These are phyloP conservation scores for Dryas alaskensis DNA, from an alignment of 306 rosid species.

Conservation along the genomic window DNA sequence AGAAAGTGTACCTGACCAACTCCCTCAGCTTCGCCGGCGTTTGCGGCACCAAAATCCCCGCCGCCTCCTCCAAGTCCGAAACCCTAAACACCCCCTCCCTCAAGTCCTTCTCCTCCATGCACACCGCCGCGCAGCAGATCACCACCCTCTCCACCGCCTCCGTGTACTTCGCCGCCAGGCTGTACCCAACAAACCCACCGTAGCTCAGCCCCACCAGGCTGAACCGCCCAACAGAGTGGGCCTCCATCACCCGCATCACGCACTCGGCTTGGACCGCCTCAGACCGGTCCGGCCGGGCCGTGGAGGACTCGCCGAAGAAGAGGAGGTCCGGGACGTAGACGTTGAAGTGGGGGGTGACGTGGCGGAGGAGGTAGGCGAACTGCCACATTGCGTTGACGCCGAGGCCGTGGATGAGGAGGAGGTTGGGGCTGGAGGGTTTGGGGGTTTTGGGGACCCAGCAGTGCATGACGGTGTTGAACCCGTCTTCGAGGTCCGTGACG, in stretches of 20 bases:
- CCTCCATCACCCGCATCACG: slow-evolving; percentile 66
- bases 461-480: slow-evolving; percentile 50
- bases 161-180: slow-evolving; percentile 45
- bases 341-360: slow-evolving; percentile 50
- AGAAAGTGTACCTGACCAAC: slow-evolving; percentile 47
- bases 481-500: slow-evolving; percentile 56
- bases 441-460: slow-evolving; percentile 76
- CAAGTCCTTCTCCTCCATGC: slow-evolving; percentile 78
- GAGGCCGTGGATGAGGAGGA: slow-evolving; percentile 76
- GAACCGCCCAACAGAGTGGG: slow-evolving; percentile 42
- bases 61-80: slow-evolving; percentile 65
- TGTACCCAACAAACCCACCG: slow-evolving; percentile 79
- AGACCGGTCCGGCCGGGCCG: slow-evolving; percentile 55
- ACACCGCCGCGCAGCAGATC: slow-evolving; percentile 69
- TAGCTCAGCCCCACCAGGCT: slow-evolving; percentile 76
- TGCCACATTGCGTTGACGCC: slow-evolving; percentile 87
- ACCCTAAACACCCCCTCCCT: slow-evolving; percentile 56
- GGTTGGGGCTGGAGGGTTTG: slow-evolving; percentile 48
- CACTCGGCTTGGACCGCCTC: slow-evolving; percentile 81
- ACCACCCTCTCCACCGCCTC: slow-evolving; percentile 78
- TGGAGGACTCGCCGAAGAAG: slow-evolving; percentile 71
- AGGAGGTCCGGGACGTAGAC: slow-evolving; percentile 81
- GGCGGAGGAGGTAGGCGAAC: slow-evolving; percentile 57
- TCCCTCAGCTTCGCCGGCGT: slow-evolving; percentile 50
- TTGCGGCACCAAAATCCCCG: slow-evolving; percentile 60